phyloP scores from a whole-genome alignment of 163 green algal species.

The Chloromonas sp. region DNA sequence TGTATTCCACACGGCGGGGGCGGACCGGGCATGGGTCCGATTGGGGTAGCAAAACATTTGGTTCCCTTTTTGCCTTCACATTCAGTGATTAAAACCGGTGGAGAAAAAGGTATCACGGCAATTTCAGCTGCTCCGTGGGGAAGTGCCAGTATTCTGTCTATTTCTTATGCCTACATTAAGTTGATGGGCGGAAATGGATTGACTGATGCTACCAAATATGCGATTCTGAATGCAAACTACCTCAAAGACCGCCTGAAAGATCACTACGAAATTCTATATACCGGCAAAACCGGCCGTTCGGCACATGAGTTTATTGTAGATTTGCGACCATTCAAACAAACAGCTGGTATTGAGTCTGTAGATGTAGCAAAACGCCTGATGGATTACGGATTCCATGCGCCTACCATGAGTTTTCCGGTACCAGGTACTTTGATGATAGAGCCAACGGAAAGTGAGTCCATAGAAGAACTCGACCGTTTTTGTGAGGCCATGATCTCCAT shows the following conservation, averaged over 20 bases:
- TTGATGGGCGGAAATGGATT: not conserved
- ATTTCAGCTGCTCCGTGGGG: not conserved
- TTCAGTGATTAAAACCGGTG: conserved; percentile 76
- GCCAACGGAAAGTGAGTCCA: conserved; percentile 88
- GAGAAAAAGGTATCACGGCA: not conserved
- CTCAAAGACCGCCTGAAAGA: conserved; percentile 85
- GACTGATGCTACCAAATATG: not conserved
- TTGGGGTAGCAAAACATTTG: conserved; percentile 94
- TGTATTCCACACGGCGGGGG: conserved; percentile 96
- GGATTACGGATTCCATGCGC: conserved; percentile 97
- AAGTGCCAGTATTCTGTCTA: not conserved
- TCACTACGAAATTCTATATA: conserved; percentile 92
- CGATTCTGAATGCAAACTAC: conserved; percentile 83
- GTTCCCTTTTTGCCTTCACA: conserved; percentile 94
- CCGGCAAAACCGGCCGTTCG: conserved; percentile 73
- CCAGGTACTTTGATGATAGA: conserved; percentile 97
- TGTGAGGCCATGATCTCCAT: conserved; percentile 93
- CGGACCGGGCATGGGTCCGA: conserved; percentile 95
- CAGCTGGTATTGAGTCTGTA: conserved; percentile 80
- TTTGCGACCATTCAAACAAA: conserved; percentile 65
- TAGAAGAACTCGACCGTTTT: conserved; percentile 89
- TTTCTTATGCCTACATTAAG: not conserved
- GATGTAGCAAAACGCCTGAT: conserved; percentile 98
- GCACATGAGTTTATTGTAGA: conserved; percentile 99
- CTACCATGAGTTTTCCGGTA: conserved; percentile 99